phyloP scores from a whole-genome alignment of 2,329 filamentous ascomycete genomes.

The Beauveria australis region DNA sequence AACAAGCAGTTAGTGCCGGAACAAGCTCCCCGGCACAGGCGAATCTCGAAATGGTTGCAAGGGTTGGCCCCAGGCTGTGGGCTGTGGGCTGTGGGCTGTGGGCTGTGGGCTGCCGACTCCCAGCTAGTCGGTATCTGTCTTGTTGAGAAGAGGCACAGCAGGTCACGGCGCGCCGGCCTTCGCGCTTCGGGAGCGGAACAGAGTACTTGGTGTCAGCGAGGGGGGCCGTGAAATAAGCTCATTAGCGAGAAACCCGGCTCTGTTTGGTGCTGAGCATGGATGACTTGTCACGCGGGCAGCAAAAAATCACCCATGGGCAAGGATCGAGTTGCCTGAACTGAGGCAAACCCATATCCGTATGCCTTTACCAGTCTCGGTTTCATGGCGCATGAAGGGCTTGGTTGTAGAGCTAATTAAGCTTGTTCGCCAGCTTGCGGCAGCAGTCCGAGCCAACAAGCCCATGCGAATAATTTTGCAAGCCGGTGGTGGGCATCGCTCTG shows the following conservation, averaged over 20 bases:
- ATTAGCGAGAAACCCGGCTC: slow-evolving; percentile 4
- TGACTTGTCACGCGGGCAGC: slow-evolving; percentile 2
- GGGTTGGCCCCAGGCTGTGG: background rate
- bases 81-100: too few relatives aligned
- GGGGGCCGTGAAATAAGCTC: slow-evolving; percentile 5
- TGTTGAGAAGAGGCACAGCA: background rate
- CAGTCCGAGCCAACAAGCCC: background rate
- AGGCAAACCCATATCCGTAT: background rate
- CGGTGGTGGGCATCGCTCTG: background rate
- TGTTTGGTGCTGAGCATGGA: slow-evolving; percentile 2
- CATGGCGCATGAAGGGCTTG: background rate
- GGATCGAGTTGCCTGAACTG: slow-evolving; percentile 1
- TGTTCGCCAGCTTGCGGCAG: background rate
- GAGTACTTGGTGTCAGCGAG: background rate
- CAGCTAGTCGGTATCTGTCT: background rate
- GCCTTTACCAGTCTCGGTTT: background rate
- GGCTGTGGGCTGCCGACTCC: background rate
- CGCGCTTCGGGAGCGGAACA: slow-evolving; percentile 4
- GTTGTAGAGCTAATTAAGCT: background rate
- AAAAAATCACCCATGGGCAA: background rate
- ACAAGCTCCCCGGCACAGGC: slow-evolving; percentile 3
- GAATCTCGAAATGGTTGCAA: background rate
- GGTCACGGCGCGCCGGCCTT: background rate
- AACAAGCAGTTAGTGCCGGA: slow-evolving; percentile 6
- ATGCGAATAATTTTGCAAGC: background rate